phyloP scores from a whole-genome alignment of 441 rosid genomes.

The Gossypium davidsonii region DNA sequence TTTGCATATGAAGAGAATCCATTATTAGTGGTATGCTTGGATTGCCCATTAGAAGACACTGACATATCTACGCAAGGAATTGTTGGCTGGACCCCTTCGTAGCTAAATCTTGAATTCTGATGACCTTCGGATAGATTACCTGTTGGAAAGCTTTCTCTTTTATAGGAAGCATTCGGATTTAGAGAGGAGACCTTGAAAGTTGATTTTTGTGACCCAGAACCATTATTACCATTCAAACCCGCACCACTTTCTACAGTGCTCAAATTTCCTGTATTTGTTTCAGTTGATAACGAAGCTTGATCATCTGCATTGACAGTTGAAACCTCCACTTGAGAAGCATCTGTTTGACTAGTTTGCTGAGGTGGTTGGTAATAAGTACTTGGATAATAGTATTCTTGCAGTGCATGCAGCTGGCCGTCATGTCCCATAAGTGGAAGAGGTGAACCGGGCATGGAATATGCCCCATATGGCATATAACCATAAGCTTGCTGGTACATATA shows the following conservation, averaged over 20 bases:
- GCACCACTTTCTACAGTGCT: conserved; percentile 29
- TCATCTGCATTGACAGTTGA: conserved; percentile 23
- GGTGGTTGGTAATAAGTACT: conserved; percentile 34
- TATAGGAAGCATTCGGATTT: conserved; percentile 36
- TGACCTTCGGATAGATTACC: conserved; percentile 28
- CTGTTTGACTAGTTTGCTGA: conserved; percentile 21
- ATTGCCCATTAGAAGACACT: conserved; percentile 29
- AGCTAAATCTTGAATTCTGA: conserved; percentile 39
- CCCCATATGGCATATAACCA: conserved; percentile 38
- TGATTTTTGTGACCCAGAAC: conserved; percentile 28
- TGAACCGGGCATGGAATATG: conserved; percentile 35
- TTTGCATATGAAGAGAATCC: conserved; percentile 30
- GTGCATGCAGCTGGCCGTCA: conserved; percentile 36
- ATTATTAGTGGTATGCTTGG: conserved; percentile 24
- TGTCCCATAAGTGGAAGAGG: conserved; percentile 28
- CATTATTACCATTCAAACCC: conserved; percentile 29
- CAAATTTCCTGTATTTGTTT: conserved; percentile 29
- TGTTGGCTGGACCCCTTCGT: conserved; percentile 38
- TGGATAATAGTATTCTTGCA: conserved; percentile 44
- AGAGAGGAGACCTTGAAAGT: conserved; percentile 33
- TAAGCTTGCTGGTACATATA: conserved; percentile 33
- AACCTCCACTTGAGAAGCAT: conserved; percentile 24
- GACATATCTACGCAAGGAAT: conserved; percentile 39
- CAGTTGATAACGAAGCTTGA: conserved; percentile 29
- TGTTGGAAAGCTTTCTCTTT: conserved; percentile 33